Base-by-base conservation (phyloP, 805 yeast genomes). In the Ogataea zsoltii region DNA sequence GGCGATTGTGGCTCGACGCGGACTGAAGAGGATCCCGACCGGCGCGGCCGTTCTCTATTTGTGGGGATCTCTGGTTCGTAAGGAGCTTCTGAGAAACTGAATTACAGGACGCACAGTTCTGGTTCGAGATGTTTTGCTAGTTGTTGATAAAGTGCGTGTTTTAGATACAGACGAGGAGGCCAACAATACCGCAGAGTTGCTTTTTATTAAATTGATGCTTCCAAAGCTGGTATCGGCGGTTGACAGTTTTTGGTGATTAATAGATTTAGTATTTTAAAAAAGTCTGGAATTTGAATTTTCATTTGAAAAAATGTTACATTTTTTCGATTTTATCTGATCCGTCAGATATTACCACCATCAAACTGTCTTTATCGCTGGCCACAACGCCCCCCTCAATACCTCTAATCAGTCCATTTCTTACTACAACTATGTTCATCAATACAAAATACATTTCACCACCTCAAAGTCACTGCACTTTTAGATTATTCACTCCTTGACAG, bases 1-100 rank as follows among this genome's bases (percentile, higher is more conserved):
- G 48, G 87, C 86, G 3, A 87, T 92, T 42, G 86, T 89, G 14
- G 88, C 92, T 14, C 74, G 98, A 51, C 72, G 82, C 45, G 90
- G 90, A 0, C 67, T 80, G 2, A 70, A 69, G 17, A 72, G 76
- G 39, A 72, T 80, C 0, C 69, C 72, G 17, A 65, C 64, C 37
- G 85, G 85, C 0, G 66, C 79, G 1, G 75, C 83, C 2, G 67
- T 76, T 0, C 60, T 81, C 29, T 74, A 71, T 15, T 64, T 82
- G 33, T 82, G 82, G 79, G 71, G 57, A 10, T 41, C 46, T 3
- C 23, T 62, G 14, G 45, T 61, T n/a, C 54, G 55, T 33, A 38
- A 40, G 6, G 55, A 51, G 25, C 26, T 54, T 33, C 39, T 42
- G 39, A 32, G 21, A 16, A 17, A 21, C 7, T 21, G 25, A 21